Evolutionary conservation across 371 early-diverging fungal species (phyloP).

Genomic region (Catenaria anguillulae): DNA sequence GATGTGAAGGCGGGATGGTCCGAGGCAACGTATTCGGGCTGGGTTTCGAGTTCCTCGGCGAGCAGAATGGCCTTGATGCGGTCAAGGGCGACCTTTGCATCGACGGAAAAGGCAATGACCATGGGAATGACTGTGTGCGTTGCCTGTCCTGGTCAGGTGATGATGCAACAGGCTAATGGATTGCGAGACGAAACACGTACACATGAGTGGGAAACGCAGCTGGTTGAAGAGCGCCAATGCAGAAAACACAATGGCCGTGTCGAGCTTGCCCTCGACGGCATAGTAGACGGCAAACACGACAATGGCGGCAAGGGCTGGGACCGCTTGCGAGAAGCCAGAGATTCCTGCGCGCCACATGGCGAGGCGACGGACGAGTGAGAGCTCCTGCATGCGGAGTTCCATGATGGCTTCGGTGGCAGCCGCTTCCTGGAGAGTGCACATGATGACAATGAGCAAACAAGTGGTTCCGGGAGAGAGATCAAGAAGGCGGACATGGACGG

Average conservation of each 20-base stretch:
- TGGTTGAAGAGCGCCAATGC: slow-evolving; percentile 81
- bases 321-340: slow-evolving; percentile 16
- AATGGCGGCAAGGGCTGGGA: slow-evolving; percentile 78
- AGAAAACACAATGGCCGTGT: slow-evolving; percentile 65
- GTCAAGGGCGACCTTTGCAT: slow-evolving; percentile 64
- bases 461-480: too few relatives aligned
- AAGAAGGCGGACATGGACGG: not conserved
- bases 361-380: not conserved
- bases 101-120: too few relatives aligned
- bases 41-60: slow-evolving; percentile 54
- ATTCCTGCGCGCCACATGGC: not conserved
- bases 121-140: not conserved
- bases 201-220: too few relatives aligned
- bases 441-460: too few relatives aligned
- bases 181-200: too few relatives aligned
- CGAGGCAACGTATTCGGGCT: not conserved
- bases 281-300: slow-evolving; percentile 66
- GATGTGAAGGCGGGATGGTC: not conserved
- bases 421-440: too few relatives aligned
- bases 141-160: not conserved
- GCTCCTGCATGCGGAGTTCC: not conserved
- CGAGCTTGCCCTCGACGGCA: slow-evolving; percentile 32
- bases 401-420: too few relatives aligned
- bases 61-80: slow-evolving; percentile 63
- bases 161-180: not conserved